phyloP scores from a whole-genome alignment of 176 grass and related monocot species.

The Bromus sterilis region DNA sequence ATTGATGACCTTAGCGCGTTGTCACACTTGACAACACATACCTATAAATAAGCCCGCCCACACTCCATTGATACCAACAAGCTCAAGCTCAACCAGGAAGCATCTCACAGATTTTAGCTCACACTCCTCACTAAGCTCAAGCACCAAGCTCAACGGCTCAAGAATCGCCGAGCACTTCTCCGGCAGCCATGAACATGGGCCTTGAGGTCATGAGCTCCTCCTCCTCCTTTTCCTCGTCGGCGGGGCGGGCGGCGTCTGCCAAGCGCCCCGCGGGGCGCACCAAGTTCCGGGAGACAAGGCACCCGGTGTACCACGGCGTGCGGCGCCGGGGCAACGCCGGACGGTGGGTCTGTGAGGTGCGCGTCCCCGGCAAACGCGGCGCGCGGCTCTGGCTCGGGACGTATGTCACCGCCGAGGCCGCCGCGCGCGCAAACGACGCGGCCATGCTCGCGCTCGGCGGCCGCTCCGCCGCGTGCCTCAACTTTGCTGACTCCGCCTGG shows the following conservation, averaged over 20 bases:
- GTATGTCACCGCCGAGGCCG: conserved; percentile 44
- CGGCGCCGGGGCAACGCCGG: conserved; percentile 30
- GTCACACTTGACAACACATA: not conserved
- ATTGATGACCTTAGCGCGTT: conserved; percentile 8
- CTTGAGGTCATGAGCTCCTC: conserved; percentile 7
- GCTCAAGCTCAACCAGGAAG: not conserved
- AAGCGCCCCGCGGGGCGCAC: conserved; percentile 66
- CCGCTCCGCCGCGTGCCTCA: conserved; percentile 19
- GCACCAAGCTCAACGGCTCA: not conserved
- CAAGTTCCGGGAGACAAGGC: conserved; percentile 88
- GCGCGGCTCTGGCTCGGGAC: conserved; percentile 70
- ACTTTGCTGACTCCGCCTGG: conserved; percentile 58
- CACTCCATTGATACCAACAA: not conserved
- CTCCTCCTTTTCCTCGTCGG: not conserved
- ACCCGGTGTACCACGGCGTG: conserved; percentile 74
- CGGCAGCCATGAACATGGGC: conserved; percentile 16
- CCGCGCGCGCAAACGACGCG: conserved; percentile 58
- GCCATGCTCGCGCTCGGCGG: conserved; percentile 38
- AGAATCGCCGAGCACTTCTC: not conserved
- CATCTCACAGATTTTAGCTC: not conserved
- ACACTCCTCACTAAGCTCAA: not conserved
- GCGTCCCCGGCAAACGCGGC: conserved; percentile 45
- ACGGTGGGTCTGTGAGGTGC: conserved; percentile 79
- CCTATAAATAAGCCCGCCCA: conserved; percentile 24
- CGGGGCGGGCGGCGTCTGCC: conserved; percentile 4